phyloP scores from a whole-genome alignment of 495 filamentous ascomycete species.

The Sphaerosporella brunnea region DNA sequence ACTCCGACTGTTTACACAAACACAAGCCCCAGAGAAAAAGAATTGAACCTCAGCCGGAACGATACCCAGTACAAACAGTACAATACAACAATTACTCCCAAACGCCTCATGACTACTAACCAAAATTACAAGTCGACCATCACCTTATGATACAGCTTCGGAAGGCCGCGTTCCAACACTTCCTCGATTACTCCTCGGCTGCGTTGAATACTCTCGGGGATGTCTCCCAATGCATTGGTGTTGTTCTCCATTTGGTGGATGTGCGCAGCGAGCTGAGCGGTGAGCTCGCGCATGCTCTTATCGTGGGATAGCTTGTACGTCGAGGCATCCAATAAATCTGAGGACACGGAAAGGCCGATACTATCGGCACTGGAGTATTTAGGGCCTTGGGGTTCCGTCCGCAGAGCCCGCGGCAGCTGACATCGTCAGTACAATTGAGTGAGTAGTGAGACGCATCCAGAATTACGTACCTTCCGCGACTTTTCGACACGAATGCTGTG shows the following conservation, averaged over 20 bases:
- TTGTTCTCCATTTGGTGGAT: conserved; percentile 24
- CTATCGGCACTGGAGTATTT: conserved; percentile 13
- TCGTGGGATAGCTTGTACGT: conserved; percentile 20
- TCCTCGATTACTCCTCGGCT: not conserved
- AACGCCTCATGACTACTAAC: not conserved
- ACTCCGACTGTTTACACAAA: no score
- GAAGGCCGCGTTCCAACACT: not conserved
- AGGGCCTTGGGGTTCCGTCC: conserved; percentile 4
- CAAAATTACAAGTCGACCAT: not conserved
- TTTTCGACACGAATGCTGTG: conserved; percentile 17
- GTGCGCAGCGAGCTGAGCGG: conserved; percentile 14
- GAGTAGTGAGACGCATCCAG: not conserved
- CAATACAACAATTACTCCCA: not conserved
- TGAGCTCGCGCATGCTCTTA: conserved; percentile 15
- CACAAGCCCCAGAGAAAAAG: not conserved
- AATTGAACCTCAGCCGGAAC: conserved; percentile 10
- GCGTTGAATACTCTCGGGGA: not conserved
- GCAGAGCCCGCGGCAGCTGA: conserved; percentile 19
- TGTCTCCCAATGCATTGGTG: not conserved
- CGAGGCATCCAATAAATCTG: conserved; percentile 9
- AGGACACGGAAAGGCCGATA: conserved; percentile 14
- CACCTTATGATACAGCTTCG: not conserved
- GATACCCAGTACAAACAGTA: not conserved
- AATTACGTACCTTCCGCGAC: conserved; percentile 12
- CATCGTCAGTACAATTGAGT: not conserved